A percentile compares a stretch with the other conserved stretches of the same genome.
Conservation (phyloP, 148 eudicot species). For the Nyssa sinensis region DNA sequence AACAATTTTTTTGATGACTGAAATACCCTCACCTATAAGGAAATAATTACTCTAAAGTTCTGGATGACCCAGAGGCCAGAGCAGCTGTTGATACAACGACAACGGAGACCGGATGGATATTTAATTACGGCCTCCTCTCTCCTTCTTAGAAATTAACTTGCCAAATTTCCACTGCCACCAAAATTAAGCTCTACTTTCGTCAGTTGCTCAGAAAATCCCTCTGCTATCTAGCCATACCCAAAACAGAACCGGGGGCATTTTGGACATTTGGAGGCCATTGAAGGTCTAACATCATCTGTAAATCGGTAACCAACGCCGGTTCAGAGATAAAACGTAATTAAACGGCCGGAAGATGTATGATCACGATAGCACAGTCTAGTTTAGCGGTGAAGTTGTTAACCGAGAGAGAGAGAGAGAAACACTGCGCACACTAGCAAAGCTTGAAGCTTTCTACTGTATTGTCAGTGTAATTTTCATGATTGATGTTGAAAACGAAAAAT, state of each 20-base stretch:
- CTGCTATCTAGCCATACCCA: neutral
- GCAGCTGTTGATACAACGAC: neutral
- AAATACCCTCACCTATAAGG: neutral
- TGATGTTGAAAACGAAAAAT: neutral
- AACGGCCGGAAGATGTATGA: no score
- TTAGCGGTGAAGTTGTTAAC: neutral
- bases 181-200: neutral
- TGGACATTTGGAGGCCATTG: slow-evolving; percentile 11
- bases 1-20: no score
- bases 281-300: neutral
- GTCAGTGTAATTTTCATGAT: neutral
- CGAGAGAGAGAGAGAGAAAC: slow-evolving; percentile 3
- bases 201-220: neutral
- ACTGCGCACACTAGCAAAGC: neutral
- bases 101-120: neutral
- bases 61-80: neutral
- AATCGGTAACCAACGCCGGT: neutral
- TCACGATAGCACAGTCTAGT: slow-evolving; percentile 3
- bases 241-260: slow-evolving; percentile 18
- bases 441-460: neutral
- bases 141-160: slow-evolving; percentile 3
- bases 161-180: neutral
- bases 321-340: neutral
- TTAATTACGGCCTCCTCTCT: neutral
- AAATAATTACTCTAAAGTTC: neutral